Evolutionary conservation across 805 yeast species (phyloP).

Genomic region (Metschnikowia lachancei): DNA sequence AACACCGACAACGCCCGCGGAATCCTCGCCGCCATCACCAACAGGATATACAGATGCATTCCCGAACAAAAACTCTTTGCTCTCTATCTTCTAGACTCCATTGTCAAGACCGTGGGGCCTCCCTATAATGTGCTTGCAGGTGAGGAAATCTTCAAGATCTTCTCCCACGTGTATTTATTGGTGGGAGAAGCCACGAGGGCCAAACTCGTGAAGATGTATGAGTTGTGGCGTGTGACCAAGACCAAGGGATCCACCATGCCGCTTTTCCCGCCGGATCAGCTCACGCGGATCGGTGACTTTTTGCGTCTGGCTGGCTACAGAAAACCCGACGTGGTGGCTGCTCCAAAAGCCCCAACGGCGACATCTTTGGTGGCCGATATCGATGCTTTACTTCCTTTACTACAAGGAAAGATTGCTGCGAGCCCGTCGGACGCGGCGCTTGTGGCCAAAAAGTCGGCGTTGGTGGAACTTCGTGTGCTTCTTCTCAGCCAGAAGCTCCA

Average conservation of each 20-base stretch:
- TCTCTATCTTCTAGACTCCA: conserved; percentile 83
- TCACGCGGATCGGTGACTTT: conserved; percentile 72
- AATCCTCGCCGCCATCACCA: conserved; percentile 71
- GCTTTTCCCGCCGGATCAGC: conserved; percentile 67
- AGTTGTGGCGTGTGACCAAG: conserved; percentile 80
- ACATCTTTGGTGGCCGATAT: conserved; percentile 30
- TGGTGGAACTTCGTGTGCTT: conserved; percentile 42
- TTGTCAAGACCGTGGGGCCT: conserved; percentile 84
- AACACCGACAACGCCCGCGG: conserved; percentile 73
- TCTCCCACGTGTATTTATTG: conserved; percentile 72
- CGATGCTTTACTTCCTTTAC: conserved; percentile 40
- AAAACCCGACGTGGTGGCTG: conserved; percentile 6
- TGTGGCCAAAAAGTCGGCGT: conserved; percentile 42
- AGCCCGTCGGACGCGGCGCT: conserved; percentile 41
- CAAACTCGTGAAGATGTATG: conserved; percentile 72
- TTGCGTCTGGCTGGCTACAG: conserved; percentile 40
- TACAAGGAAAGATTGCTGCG: conserved; percentile 36
- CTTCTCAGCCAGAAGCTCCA: conserved; percentile 38
- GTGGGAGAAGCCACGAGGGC: conserved; percentile 71
- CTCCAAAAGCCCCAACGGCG: conserved; percentile 9
- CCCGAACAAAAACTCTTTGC: conserved; percentile 84
- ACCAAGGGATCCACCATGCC: conserved; percentile 58
- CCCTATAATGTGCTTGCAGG: conserved; percentile 85
- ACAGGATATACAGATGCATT: conserved; percentile 68
- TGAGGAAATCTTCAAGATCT: conserved; percentile 63